Base-by-base conservation (phyloP, 495 filamentous ascomycete genomes). In the Arthonia radiata region DNA sequence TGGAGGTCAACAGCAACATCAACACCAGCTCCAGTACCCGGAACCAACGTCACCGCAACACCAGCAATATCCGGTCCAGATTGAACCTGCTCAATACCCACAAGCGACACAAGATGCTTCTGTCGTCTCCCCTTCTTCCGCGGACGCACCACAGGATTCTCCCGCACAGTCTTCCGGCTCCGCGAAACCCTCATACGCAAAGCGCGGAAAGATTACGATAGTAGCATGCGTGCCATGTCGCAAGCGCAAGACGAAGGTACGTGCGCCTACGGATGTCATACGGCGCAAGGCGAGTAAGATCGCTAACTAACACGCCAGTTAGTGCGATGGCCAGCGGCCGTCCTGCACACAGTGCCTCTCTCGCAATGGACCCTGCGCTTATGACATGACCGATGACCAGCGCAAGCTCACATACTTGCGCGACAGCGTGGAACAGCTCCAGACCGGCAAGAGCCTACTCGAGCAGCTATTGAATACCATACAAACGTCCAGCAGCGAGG, bases 341-440 rank as follows among this genome's bases (percentile, higher is more conserved):
- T 14, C 13, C 9, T 37, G 35, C 25, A 29, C 31, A 11, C 31
- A 37, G 13, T 37, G 35, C 13, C 6, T 17, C 5, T 22, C 24
- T 5, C 13, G 35, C 16, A 27, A 28, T 13, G 35, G 32, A 4
- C 8, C 18, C 4, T 37, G 35, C 23, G 8, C 13, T 5, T 37
- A 37, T 31, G 35, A 37, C 18, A 34, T 34, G 32, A 35, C 21
- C 12, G 35, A 37, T 26, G 31, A 34, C 15, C 32, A 37, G 15
- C 32, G 35, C 4, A 17, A 31, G 7, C 35, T 37, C 14, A 37
- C 35, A n/a, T 37, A 24, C 23, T 19, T 37, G 12, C 10, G 35
- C 25, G 35, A 37, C 13, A 35, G 34, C 25, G 31, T 35, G 4
- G 32, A 37, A 18, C 31, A 35, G 10, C 27, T 37, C 3, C 30